phyloP scores from a whole-genome alignment of 2,329 filamentous ascomycete genomes.

The Trichocomaceae sp. region DNA sequence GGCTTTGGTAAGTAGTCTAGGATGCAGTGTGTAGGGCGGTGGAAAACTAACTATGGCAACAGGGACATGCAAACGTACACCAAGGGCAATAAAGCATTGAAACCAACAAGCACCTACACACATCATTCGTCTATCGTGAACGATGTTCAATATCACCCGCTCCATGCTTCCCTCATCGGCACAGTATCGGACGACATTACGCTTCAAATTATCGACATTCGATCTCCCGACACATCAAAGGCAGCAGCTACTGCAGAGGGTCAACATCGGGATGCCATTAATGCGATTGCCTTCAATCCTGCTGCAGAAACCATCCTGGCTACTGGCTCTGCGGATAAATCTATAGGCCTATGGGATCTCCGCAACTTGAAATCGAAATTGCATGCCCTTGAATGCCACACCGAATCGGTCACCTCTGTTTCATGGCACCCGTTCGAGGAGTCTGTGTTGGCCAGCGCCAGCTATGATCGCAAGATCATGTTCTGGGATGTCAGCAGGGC shows the following conservation, averaged over 20 bases:
- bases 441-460: conserved; percentile 80
- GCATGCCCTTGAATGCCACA: conserved; percentile 82
- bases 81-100: conserved; percentile 61
- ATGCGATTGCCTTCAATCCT: conserved; percentile 91
- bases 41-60: not conserved
- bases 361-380: conserved; percentile 85
- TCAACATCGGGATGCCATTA: conserved; percentile 88
- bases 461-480: conserved; percentile 86
- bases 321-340: conserved; percentile 91
- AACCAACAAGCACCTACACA: conserved; percentile 68
- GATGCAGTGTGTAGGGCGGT: not conserved
- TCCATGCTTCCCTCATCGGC: conserved; percentile 77
- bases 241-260: conserved; percentile 63
- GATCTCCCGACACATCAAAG: conserved; percentile 58
- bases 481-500: conserved; percentile 94
- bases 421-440: conserved; percentile 92
- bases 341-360: conserved; percentile 90
- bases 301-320: conserved; percentile 83
- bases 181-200: conserved; percentile 94
- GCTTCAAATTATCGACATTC: conserved; percentile 84
- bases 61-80: conserved; percentile 77
- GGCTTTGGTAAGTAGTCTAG: conserved; percentile 63
- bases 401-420: conserved; percentile 81
- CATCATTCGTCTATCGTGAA: conserved; percentile 91
- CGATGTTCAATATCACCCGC: conserved; percentile 90